Conservation (phyloP, 2,329 filamentous ascomycete species). For the Claviceps pazoutovae region DNA sequence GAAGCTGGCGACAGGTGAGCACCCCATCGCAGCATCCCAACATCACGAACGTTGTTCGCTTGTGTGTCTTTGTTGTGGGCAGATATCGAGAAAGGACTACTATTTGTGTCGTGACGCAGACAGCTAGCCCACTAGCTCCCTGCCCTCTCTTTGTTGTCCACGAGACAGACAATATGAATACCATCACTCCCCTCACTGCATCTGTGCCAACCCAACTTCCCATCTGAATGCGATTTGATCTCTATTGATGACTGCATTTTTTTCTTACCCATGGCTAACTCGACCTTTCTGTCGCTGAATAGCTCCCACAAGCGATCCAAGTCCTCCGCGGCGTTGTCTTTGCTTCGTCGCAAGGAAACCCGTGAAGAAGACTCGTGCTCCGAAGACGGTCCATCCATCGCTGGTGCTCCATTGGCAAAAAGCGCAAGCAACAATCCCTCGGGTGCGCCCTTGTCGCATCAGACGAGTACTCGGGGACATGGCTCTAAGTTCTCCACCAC, state of each 20-base stretch:
- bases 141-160: neutral
- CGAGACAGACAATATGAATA: neutral
- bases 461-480: conserved; percentile 26
- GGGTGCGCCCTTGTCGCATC: conserved; percentile 23
- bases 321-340: conserved; percentile 35
- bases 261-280: conserved; percentile 1
- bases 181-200: neutral
- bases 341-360: conserved; percentile 39
- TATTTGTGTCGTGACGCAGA: too few species aligned
- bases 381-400: conserved; percentile 32
- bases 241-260: neutral
- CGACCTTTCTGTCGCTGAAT: neutral
- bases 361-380: conserved; percentile 38
- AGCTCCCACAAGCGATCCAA: conserved; percentile 38
- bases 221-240: too few species aligned
- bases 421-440: conserved; percentile 16
- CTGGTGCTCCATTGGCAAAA: conserved; percentile 20
- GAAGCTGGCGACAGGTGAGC: conserved; percentile 18
- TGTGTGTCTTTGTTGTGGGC: neutral
- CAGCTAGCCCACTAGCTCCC: neutral
- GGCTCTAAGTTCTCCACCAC: conserved; percentile 32
- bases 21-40: neutral
- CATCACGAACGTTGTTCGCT: too few species aligned
- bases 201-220: neutral
- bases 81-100: neutral